These are phyloP conservation scores for Fusarium buxicola DNA, from an alignment of 2,329 filamentous ascomycete genomes.

Conservation along the genomic window DNA sequence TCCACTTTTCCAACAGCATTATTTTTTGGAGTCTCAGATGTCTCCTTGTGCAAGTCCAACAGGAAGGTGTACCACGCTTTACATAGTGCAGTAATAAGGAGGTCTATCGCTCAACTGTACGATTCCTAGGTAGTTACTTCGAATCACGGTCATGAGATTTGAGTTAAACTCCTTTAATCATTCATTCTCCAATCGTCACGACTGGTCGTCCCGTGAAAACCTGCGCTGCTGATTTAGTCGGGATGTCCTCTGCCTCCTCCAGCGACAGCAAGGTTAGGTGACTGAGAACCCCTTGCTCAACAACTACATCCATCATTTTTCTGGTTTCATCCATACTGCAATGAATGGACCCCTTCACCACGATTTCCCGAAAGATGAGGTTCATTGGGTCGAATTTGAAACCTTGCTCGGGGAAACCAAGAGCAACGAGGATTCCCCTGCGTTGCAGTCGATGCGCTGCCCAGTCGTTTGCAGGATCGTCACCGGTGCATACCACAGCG, in stretches of 20 bases:
- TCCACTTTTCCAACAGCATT: not conserved
- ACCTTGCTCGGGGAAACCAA: slow-evolving; percentile 31
- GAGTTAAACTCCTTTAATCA: no score
- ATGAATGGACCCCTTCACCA: slow-evolving; percentile 29
- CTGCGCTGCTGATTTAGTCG: slow-evolving; percentile 8
- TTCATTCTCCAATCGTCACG: slow-evolving; percentile 10
- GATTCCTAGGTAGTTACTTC: no score
- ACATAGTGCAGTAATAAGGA: no score
- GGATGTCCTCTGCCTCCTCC: slow-evolving; percentile 26
- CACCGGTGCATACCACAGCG: slow-evolving; percentile 27
- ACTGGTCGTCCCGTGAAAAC: slow-evolving; percentile 21
- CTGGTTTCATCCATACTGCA: slow-evolving; percentile 29
- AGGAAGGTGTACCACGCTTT: no score
- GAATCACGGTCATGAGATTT: no score
- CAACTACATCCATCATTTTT: slow-evolving; percentile 25
- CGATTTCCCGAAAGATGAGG: slow-evolving; percentile 27
- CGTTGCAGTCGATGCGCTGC: slow-evolving; percentile 26
- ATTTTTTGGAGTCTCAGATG: not conserved
- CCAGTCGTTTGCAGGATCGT: slow-evolving; percentile 35
- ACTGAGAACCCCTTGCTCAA: slow-evolving; percentile 24
- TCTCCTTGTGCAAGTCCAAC: no score
- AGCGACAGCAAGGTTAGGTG: slow-evolving; percentile 28
- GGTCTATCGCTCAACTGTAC: no score
- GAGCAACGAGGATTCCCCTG: slow-evolving; percentile 20
- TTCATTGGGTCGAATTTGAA: slow-evolving; percentile 36